phyloP scores from a whole-genome alignment of 768 basidiomycete genomes.

The Suillus subalutaceus region DNA sequence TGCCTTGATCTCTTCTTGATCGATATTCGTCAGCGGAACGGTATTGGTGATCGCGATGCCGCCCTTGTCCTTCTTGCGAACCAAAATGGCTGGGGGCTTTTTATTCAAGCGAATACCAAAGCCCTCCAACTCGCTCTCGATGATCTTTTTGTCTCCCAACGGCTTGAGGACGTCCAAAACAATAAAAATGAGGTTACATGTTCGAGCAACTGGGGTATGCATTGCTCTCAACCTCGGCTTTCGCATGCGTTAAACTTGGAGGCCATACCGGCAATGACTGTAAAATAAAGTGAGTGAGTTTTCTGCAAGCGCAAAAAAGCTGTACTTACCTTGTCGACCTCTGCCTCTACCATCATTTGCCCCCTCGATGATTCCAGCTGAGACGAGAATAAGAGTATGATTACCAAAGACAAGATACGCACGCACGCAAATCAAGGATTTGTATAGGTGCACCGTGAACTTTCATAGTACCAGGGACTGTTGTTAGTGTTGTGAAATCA shows the following conservation, averaged over 20 bases:
- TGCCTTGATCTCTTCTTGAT: constrained; percentile 95
- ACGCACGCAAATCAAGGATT: constrained; percentile 88
- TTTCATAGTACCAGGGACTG: constrained; percentile 92
- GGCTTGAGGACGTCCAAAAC: constrained; percentile 98
- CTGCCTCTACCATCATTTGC: constrained; percentile 95
- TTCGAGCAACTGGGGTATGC: constrained; percentile 77
- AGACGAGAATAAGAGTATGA: constrained; percentile 20
- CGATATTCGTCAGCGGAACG: constrained; percentile 93
- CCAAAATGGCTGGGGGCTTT: constrained; percentile 83
- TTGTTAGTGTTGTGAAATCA: constrained; percentile 95
- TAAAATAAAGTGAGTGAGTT: constrained; percentile 14
- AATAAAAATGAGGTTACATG: constrained; percentile 98
- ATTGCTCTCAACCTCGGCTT: constrained; percentile 9
- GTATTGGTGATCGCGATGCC: constrained; percentile 94
- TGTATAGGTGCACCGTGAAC: constrained; percentile 97
- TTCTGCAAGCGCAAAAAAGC: constrained; percentile 23
- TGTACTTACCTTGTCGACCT: constrained; percentile 83
- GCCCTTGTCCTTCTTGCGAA: constrained; percentile 88
- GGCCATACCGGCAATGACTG: constrained; percentile 76
- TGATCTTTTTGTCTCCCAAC: constrained; percentile 90
- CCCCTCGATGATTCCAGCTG: constrained; percentile 97
- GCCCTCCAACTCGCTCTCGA: constrained; percentile 94
- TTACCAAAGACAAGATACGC: background rate
- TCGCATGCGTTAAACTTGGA: constrained; percentile 13
- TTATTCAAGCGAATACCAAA: constrained; percentile 98